These are phyloP conservation scores for Beta lomatogona DNA, from an alignment of 179 eudicot genomes.

Conservation along the genomic window DNA sequence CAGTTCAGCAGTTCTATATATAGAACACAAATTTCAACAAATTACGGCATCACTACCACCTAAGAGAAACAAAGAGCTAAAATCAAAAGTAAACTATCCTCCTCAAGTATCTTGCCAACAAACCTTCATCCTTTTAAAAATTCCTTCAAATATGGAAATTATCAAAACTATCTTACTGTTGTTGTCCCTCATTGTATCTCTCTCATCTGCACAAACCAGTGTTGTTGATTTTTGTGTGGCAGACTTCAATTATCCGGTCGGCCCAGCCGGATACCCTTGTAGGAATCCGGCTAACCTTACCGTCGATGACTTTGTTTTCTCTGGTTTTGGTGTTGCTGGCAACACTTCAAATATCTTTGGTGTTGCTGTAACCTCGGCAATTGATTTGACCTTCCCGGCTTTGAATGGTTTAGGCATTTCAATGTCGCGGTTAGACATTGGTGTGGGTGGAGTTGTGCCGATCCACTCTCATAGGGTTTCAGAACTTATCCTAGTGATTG, in stretches of 20 bases:
- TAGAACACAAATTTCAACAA: background rate
- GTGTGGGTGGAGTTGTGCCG: slow-evolving; percentile 25
- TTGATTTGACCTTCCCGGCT: slow-evolving; percentile 13
- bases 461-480: slow-evolving; percentile 22
- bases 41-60: background rate
- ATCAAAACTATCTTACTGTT: background rate
- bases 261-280: slow-evolving; percentile 18
- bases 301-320: slow-evolving; percentile 16
- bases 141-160: background rate
- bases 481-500: slow-evolving; percentile 9
- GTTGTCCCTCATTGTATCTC: background rate
- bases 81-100: background rate
- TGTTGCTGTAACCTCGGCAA: background rate
- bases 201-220: background rate
- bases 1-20: background rate
- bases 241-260: background rate
- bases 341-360: slow-evolving; percentile 10
- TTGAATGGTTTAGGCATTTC: slow-evolving; percentile 13
- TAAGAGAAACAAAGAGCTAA: background rate
- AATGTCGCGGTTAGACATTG: slow-evolving; percentile 15
- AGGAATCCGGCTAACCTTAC: slow-evolving; percentile 14
- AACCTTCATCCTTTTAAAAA: background rate
- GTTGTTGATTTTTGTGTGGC: slow-evolving; percentile 19
- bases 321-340: slow-evolving; percentile 16
- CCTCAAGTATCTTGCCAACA: background rate